phyloP scores from a whole-genome alignment of 352 stramenopile species.

The Phytopythium delawarense region DNA sequence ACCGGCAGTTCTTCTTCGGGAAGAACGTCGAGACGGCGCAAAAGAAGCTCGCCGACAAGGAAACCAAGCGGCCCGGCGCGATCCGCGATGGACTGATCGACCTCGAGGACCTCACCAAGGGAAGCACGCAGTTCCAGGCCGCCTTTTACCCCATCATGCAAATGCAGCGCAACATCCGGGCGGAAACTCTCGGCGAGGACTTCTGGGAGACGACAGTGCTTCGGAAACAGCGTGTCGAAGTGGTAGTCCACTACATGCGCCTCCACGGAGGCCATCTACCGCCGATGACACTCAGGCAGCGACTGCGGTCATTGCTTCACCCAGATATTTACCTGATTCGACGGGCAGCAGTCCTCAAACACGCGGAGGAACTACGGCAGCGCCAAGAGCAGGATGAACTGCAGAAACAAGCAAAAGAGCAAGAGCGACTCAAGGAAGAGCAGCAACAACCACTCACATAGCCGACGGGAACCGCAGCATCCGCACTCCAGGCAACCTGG shows the following conservation, averaged over 20 bases:
- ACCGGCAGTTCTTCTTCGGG: slow-evolving; percentile 58
- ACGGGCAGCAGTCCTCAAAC: slow-evolving; percentile 40
- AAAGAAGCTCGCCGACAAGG: slow-evolving; percentile 39
- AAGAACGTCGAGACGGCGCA: slow-evolving; percentile 59
- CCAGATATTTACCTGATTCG: slow-evolving; percentile 23
- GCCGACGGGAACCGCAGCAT: background rate
- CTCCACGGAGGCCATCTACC: slow-evolving; percentile 49
- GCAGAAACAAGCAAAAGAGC: slow-evolving; percentile 6
- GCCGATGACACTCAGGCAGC: slow-evolving; percentile 25
- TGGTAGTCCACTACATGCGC: slow-evolving; percentile 60
- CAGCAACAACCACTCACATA: background rate
- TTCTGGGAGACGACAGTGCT: slow-evolving; percentile 39
- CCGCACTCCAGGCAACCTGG: background rate
- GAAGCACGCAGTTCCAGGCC: slow-evolving; percentile 46
- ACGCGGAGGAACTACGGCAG: slow-evolving; percentile 10
- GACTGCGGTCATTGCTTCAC: slow-evolving; percentile 26
- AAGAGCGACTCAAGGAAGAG: background rate
- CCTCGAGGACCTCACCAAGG: slow-evolving; percentile 48
- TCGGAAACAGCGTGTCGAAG: slow-evolving; percentile 39
- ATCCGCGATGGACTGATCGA: slow-evolving; percentile 33
- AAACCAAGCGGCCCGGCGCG: background rate
- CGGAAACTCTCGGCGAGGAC: slow-evolving; percentile 36
- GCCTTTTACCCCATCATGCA: slow-evolving; percentile 69
- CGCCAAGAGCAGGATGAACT: slow-evolving; percentile 14
- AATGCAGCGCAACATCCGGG: slow-evolving; percentile 55